These are phyloP conservation scores for Apiospora hydei DNA, from an alignment of 2,329 filamentous ascomycete genomes.

Conservation along the genomic window DNA sequence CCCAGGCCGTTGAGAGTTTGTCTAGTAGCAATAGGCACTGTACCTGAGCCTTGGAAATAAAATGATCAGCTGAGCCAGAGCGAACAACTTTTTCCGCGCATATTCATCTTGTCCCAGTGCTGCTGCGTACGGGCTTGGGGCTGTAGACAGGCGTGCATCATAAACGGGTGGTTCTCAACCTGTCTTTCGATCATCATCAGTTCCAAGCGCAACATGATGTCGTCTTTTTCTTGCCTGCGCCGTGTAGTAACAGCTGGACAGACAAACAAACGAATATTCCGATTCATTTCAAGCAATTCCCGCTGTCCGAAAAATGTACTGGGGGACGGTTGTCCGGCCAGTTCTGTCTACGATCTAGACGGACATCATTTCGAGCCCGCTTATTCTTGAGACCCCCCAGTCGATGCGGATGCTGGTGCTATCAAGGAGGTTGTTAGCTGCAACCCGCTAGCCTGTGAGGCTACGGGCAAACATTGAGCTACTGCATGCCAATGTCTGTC, in stretches of 20 bases:
- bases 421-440: not conserved
- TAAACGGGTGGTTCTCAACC: not conserved
- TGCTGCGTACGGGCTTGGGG: not conserved
- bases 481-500: conserved; percentile 16
- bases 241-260: not conserved
- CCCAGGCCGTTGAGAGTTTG: not conserved
- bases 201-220: conserved; percentile 1
- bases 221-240: not conserved
- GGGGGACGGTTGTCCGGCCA: conserved; percentile 6
- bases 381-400: not conserved
- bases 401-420: not conserved
- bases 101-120: not conserved
- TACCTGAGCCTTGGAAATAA: not conserved
- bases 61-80: not conserved
- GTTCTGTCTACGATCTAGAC: not conserved
- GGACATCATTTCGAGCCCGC: not conserved
- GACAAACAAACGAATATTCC: not conserved
- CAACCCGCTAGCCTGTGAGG: not conserved
- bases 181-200: conserved; percentile 7
- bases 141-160: not conserved
- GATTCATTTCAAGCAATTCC: not conserved
- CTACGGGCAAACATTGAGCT: not conserved
- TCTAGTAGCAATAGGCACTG: not conserved
- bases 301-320: not conserved
- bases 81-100: not conserved